A percentile compares a stretch with the other conserved stretches of the same genome.
Evolutionary conservation across 257 asterid genomes (phyloP).

Genomic region (Solanum pinnatisectum): DNA sequence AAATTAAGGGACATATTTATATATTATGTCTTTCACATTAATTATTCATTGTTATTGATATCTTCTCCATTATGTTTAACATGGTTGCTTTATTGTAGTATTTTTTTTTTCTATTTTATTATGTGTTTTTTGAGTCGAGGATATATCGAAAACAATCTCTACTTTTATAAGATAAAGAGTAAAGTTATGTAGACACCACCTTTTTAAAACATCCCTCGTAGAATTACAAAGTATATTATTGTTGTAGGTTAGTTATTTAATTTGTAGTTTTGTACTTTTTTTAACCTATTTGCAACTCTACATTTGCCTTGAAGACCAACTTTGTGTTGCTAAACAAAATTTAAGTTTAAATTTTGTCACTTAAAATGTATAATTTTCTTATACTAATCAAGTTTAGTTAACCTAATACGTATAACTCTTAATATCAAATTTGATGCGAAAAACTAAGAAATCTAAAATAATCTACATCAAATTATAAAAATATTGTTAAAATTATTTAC

Average conservation of each 20-base stretch:
- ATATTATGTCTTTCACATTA: background rate
- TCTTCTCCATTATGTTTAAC: background rate
- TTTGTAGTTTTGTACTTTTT: background rate
- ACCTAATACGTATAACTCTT: background rate
- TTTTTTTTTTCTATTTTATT: background rate
- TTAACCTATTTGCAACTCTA: background rate
- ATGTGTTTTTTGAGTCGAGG: rapidly evolving
- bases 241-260: background rate
- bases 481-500: background rate
- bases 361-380: background rate
- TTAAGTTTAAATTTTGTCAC: background rate
- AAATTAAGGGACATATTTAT: too few species aligned
- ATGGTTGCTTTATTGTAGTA: background rate
- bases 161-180: background rate
- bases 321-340: background rate
- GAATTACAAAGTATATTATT: too few species aligned
- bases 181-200: rapidly evolving
- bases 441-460: background rate
- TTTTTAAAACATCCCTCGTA: rapidly evolving
- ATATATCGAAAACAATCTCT: background rate
- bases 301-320: background rate
- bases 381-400: background rate
- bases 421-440: background rate
- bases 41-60: background rate
- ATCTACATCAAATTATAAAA: background rate